Conservation (phyloP, 2,329 filamentous ascomycete genomes). For the Coleophoma crateriformis region DNA sequence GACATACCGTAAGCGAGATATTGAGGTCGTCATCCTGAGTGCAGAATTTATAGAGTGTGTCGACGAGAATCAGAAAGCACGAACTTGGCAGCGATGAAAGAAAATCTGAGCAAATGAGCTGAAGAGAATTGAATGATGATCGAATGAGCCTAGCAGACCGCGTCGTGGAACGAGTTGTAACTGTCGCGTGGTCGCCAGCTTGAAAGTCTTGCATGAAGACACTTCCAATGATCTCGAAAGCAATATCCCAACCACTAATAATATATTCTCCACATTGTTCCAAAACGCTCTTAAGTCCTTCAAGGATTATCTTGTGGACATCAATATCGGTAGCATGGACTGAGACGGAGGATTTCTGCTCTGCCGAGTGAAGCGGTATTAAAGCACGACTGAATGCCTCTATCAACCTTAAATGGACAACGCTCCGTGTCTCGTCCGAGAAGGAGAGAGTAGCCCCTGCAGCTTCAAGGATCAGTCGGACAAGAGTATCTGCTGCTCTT, state of each 20-base stretch:
- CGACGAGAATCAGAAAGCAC: constrained; percentile 73
- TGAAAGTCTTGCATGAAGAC: constrained; percentile 55
- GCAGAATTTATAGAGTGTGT: constrained; percentile 85
- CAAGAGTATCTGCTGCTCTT: constrained; percentile 60
- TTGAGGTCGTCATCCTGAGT: constrained; percentile 89
- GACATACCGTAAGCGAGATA: constrained; percentile 80
- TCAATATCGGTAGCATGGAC: constrained; percentile 64
- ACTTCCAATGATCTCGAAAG: constrained; percentile 79
- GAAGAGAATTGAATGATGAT: constrained; percentile 81
- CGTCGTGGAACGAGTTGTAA: constrained; percentile 30
- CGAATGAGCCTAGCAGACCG: constrained; percentile 72
- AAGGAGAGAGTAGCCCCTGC: constrained; percentile 50
- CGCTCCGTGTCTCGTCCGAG: constrained; percentile 43
- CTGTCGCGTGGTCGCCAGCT: constrained; percentile 9
- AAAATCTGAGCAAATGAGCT: constrained; percentile 94
- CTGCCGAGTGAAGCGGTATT: constrained; percentile 46
- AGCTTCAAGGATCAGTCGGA: constrained; percentile 51
- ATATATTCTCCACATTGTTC: constrained; percentile 86
- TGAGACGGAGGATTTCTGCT: constrained; percentile 48
- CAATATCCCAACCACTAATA: constrained; percentile 75
- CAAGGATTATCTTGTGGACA: constrained; percentile 74
- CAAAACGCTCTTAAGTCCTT: constrained; percentile 74
- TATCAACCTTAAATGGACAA: constrained; percentile 69
- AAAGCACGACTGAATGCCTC: constrained; percentile 60
- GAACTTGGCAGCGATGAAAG: constrained; percentile 64